These are phyloP conservation scores for Chlorella sp. DNA, from an alignment of 139 green algal genomes.

Conservation along the genomic window DNA sequence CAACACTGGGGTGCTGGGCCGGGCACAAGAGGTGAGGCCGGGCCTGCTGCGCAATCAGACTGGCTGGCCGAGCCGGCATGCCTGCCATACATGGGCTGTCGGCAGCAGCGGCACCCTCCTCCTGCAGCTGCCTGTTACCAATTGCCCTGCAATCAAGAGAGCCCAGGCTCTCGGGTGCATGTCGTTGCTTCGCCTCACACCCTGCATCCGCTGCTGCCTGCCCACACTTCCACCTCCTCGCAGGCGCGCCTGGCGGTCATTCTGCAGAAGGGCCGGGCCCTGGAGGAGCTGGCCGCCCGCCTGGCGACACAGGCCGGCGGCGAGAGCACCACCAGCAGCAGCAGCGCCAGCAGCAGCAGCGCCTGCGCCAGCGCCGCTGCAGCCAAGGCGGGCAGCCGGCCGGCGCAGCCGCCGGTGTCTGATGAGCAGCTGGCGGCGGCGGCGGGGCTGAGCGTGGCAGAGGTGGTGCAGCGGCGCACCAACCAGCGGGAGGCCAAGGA, in stretches of 20 bases:
- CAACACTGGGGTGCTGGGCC: too few relatives aligned
- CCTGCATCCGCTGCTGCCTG: too few relatives aligned
- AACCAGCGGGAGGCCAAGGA: slow-evolving; percentile 41
- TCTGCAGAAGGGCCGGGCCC: slow-evolving; percentile 28
- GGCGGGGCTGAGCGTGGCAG: slow-evolving; percentile 27
- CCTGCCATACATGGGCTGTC: too few relatives aligned
- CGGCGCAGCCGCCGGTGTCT: too few relatives aligned
- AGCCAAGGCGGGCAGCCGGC: background rate
- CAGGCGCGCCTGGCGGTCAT: slow-evolving; percentile 37
- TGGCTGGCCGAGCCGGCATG: too few relatives aligned
- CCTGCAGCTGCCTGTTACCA: too few relatives aligned
- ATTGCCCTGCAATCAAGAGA: too few relatives aligned
- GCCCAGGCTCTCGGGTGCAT: too few relatives aligned
- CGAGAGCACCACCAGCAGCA: background rate
- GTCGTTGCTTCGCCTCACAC: too few relatives aligned
- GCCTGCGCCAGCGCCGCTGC: background rate
- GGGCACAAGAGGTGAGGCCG: too few relatives aligned
- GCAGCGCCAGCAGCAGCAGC: background rate
- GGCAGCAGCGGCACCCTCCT: too few relatives aligned
- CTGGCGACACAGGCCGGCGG: background rate
- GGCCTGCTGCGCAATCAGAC: too few relatives aligned
- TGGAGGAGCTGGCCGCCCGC: background rate
- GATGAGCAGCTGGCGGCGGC: slow-evolving; percentile 18
- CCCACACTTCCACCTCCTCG: background rate
- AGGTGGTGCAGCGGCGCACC: background rate